Evolutionary conservation across 345 rosid genomes (phyloP).

Genomic region (Citropsis articulata): DNA sequence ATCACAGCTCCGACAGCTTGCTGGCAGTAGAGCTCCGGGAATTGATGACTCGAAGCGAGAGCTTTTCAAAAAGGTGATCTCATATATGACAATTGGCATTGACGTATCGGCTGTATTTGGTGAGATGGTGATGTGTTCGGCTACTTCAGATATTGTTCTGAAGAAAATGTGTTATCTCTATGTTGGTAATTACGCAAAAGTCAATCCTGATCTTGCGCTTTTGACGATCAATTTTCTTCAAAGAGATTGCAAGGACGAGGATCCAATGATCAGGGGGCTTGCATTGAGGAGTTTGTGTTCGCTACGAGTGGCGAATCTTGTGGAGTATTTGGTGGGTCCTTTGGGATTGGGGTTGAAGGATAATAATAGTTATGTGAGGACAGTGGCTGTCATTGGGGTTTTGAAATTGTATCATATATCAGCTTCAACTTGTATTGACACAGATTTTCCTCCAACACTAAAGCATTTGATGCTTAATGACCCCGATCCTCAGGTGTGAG

Average conservation of each 20-base stretch:
- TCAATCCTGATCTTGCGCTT: slow-evolving; percentile 88
- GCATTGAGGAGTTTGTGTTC: slow-evolving; percentile 93
- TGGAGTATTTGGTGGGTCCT: slow-evolving; percentile 97
- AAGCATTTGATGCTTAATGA: slow-evolving; percentile 90
- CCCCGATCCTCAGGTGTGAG: slow-evolving; percentile 73
- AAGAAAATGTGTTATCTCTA: slow-evolving; percentile 98
- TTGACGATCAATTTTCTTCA: slow-evolving; percentile 94
- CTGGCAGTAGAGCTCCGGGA: slow-evolving; percentile 94
- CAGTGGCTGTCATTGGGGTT: slow-evolving; percentile 83
- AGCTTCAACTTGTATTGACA: slow-evolving; percentile 73
- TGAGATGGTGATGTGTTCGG: slow-evolving; percentile 99
- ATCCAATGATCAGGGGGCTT: slow-evolving; percentile 95
- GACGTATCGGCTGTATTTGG: slow-evolving; percentile 93
- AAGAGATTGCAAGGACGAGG: slow-evolving; percentile 94
- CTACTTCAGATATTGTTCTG: slow-evolving; percentile 93
- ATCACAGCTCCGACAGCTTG: slow-evolving; percentile 90
- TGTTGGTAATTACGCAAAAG: slow-evolving; percentile 97
- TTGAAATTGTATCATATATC: slow-evolving; percentile 93
- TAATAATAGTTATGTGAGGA: slow-evolving; percentile 80
- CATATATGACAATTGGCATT: slow-evolving; percentile 90
- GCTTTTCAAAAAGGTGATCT: slow-evolving; percentile 90
- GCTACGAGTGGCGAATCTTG: slow-evolving; percentile 78
- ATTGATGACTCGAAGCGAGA: slow-evolving; percentile 95
- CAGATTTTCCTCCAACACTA: slow-evolving; percentile 73
- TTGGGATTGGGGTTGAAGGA: slow-evolving; percentile 82